A percentile compares a stretch with the other conserved stretches of the same genome.
Conservation (phyloP, 108 stramenopile species). For the Skeletonema tropicum region DNA sequence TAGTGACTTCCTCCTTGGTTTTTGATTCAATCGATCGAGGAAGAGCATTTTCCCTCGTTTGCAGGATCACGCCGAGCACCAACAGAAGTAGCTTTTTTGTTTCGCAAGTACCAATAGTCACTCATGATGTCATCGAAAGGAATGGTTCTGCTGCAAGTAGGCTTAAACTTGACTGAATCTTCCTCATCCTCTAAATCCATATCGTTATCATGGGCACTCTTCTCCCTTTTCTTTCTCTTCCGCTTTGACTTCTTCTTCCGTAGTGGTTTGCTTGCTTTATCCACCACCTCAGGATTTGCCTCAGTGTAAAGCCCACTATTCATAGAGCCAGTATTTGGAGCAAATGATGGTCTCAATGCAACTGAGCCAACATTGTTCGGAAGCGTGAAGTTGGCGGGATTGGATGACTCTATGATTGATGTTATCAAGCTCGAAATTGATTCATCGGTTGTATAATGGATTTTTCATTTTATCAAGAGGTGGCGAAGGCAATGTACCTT, state of each 20-base stretch:
- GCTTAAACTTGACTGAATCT: constrained; percentile 23
- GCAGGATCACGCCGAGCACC: constrained; percentile 9
- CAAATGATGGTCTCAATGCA: constrained; percentile 18
- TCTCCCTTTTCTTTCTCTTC: constrained; percentile 10
- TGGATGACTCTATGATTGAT: constrained; percentile 4
- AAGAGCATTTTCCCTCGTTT: constrained; percentile 26
- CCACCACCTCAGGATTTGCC: neutral
- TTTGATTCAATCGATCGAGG: constrained; percentile 19
- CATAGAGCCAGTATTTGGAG: constrained; percentile 4
- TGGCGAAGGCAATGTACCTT: neutral
- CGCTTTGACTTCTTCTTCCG: constrained; percentile 14
- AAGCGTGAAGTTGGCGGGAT: constrained; percentile 17
- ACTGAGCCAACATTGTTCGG: constrained; percentile 20
- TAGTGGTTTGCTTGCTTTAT: constrained; percentile 6
- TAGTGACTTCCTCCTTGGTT: constrained; percentile 48
- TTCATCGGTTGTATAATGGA: neutral
- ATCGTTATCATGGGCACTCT: neutral
- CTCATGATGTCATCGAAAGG: constrained; percentile 38
- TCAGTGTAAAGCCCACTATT: constrained; percentile 19
- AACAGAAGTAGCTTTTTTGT: constrained; percentile 17
- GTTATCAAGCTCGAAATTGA: constrained; percentile 11
- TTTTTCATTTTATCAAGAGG: neutral
- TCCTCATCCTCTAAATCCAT: constrained; percentile 22
- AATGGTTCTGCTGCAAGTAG: constrained; percentile 43
- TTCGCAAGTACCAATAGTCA: constrained; percentile 16